Evolutionary conservation across 768 basidiomycete genomes (phyloP), one percentile per base, ranked within the genome.

Genomic region (Calocybe indica): DNA sequence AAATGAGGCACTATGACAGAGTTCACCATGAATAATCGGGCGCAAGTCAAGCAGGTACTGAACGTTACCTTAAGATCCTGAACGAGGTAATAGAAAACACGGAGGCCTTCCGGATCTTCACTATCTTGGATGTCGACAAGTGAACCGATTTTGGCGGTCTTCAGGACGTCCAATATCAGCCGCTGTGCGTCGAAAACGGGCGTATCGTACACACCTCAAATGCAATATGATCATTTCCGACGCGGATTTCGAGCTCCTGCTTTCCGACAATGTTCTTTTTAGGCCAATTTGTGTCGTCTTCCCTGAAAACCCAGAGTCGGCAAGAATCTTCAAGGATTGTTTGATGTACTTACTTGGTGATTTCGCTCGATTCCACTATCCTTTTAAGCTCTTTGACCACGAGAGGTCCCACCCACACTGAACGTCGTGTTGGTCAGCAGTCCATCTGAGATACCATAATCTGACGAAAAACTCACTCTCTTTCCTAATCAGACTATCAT

Each of bases 251-350:
- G 35, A 99, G 78, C 67, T 98, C 95, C 65, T 99, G 96, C 70
- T 95, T 93, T 40, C 96, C 96, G 28, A 97, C 93, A 30, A 97
- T 93, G 64, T 95, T 95, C 74, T 96, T 97, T 72, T 97, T 96
- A 4, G 96, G 96, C 96, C 96, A 99, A 59, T 92, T 89, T 1
- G 84, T 78, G 70, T 99, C 96, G 62, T 99, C 96, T 78, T 99
- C 96, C 73, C 94, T 98, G 68, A 15, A 28, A 5, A 37, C 9
- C 7, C 9, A 30, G 45, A 36, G 13, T 46, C 12, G 22, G 43
- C 32, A 30, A 29, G 38, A 7, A 8, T 8, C 43, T 22, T 7
- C 37, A 15, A 46, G 12, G 12, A 6, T 34, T 5, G 6, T 3
- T 10, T n/a, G 35, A 8, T 38, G 6, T 12, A 58, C 80, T 53